phyloP scores from a whole-genome alignment of 768 basidiomycete species.

The Russula olivacea region DNA sequence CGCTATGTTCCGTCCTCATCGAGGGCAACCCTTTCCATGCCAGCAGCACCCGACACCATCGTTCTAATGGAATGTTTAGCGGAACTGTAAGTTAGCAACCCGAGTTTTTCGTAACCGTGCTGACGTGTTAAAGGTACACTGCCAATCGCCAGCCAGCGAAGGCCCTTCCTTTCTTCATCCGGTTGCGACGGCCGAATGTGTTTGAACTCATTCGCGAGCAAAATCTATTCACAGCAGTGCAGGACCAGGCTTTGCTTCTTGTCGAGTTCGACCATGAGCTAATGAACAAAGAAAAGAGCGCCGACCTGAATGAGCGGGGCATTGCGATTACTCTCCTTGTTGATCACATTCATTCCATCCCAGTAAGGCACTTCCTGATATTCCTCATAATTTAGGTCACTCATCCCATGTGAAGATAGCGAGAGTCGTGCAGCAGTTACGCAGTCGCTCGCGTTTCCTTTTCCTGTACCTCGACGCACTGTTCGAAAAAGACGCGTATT shows the following conservation, averaged over 20 bases:
- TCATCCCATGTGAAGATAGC: conserved; percentile 52
- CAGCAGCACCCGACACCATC: conserved; percentile 42
- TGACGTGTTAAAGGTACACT: conserved; percentile 53
- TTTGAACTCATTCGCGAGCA: conserved; percentile 92
- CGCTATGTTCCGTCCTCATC: conserved; percentile 48
- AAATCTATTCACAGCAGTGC: conserved; percentile 91
- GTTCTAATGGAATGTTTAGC: conserved; percentile 92
- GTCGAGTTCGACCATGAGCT: conserved; percentile 94
- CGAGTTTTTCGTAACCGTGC: neutral
- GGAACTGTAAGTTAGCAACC: conserved; percentile 56
- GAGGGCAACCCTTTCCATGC: conserved; percentile 26
- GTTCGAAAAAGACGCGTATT: conserved; percentile 77
- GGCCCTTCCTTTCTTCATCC: conserved; percentile 85
- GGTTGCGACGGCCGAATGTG: conserved; percentile 80
- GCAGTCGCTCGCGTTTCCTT: conserved; percentile 68
- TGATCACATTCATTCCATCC: conserved; percentile 93
- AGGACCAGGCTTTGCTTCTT: conserved; percentile 86
- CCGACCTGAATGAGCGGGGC: conserved; percentile 45
- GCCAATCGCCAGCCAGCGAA: conserved; percentile 90
- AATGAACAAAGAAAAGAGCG: conserved; percentile 48
- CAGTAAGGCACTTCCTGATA: conserved; percentile 46
- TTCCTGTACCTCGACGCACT: conserved; percentile 92
- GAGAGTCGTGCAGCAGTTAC: conserved; percentile 83
- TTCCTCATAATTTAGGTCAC: neutral
- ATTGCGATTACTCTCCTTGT: conserved; percentile 84